Evolutionary conservation across 345 rosid species (phyloP).

Genomic region (Citrus australasica): DNA sequence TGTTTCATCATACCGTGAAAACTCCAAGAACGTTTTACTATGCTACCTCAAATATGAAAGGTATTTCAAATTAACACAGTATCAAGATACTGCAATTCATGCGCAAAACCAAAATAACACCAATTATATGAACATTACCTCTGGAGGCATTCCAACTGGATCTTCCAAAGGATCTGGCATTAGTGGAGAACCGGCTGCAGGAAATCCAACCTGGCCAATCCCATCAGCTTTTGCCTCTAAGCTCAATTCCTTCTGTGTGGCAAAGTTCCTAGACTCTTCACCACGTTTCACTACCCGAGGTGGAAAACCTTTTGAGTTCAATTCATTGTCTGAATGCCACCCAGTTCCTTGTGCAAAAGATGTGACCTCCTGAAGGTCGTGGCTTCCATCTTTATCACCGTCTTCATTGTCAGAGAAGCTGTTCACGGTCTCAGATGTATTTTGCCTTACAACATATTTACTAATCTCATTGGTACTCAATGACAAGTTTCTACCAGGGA

Average conservation of each 20-base stretch:
- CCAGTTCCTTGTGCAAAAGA: slow-evolving; percentile 43
- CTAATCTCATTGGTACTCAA: slow-evolving; percentile 62
- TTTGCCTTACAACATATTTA: slow-evolving; percentile 39
- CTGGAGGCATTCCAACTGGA: slow-evolving; percentile 89
- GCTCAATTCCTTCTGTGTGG: slow-evolving; percentile 31
- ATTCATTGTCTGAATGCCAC: slow-evolving; percentile 85
- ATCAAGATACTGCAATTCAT: background rate
- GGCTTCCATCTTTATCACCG: slow-evolving; percentile 42
- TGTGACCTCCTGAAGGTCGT: slow-evolving; percentile 41
- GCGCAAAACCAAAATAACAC: slow-evolving; percentile 1
- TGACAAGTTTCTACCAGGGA: slow-evolving; percentile 41
- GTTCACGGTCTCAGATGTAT: slow-evolving; percentile 45
- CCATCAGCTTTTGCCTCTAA: slow-evolving; percentile 34
- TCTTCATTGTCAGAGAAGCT: slow-evolving; percentile 74
- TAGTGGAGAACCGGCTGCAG: slow-evolving; percentile 24
- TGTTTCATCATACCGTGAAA: background rate
- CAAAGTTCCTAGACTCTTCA: slow-evolving; percentile 37
- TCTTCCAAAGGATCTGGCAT: slow-evolving; percentile 41
- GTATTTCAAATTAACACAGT: background rate
- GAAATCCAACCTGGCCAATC: slow-evolving; percentile 30
- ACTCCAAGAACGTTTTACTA: too few relatives aligned
- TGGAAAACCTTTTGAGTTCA: slow-evolving; percentile 51
- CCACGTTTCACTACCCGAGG: slow-evolving; percentile 41
- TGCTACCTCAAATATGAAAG: background rate
- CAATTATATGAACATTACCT: slow-evolving; percentile 46